Evolutionary conservation across 106 monocot species (phyloP), one percentile per base, ranked within the genome.

Genomic region (Gastrodia elata): DNA sequence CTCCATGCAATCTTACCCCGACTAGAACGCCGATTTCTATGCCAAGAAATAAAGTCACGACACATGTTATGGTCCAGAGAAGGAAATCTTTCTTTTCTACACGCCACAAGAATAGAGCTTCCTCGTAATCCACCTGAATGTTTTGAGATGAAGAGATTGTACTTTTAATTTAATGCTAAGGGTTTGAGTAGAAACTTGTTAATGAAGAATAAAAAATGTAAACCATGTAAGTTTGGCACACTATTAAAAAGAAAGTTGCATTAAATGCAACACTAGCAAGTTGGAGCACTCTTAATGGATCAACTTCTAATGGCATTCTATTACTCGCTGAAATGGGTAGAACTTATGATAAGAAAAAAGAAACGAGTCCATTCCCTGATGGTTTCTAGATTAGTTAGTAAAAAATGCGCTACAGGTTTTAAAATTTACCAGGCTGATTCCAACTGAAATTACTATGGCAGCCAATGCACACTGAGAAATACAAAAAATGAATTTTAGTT

Each of bases 11-110:
- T 32, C 74, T 81, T 91, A 99, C 98, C 88, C 98, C 98, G 73
- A 99, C 82, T 80, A 99, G 88, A 69, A 99, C 98, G 76, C 98
- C 98, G 72, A 99, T 82, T 72, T 99, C 98, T 64, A 99, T 99
- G 32, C 98, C 98, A 81, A 93, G 81, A 39, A 91, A 74, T 49
- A 99, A 84, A 34, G 98, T 99, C 64, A 84, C 85, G 42, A 91
- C 72, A 75, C 83, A 78, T 75, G 93, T 93, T 65, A 94, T 89
- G 3, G 91, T 87, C 98, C 98, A 99, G 2, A 99, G 83, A 80
- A 93, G 84, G 43, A 93, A 99, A 85, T 99, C 98, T 73, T 85
- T 99, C 85, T 93, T 99, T 79, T 99, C 89, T 52, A 99, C 85
- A 80, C 56, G 78, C 98, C 98, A 99, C 78, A 99, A 82, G 78